These are phyloP conservation scores for Gliomastix tumulicola DNA, from an alignment of 2,329 filamentous ascomycete genomes.

Conservation along the genomic window DNA sequence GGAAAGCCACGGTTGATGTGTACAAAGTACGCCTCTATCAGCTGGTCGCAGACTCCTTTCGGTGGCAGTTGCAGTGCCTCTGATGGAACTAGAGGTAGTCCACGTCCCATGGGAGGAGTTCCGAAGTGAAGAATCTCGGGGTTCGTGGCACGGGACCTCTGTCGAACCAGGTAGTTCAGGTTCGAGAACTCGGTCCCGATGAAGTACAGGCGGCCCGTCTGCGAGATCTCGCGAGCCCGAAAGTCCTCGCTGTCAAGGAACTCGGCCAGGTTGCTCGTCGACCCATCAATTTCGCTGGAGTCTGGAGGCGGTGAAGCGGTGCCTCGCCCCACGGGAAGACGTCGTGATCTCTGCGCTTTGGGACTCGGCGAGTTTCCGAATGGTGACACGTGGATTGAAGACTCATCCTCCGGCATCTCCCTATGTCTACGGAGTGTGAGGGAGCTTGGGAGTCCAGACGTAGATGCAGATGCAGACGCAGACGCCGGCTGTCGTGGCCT, in stretches of 20 bases:
- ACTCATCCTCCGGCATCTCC: no score
- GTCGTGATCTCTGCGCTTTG: no score
- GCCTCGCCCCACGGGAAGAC: no score
- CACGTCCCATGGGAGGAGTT: no score
- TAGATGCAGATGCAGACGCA: no score
- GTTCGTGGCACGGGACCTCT: slow-evolving; percentile 33
- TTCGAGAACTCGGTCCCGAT: slow-evolving; percentile 50
- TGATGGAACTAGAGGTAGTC: no score
- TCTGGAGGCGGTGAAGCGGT: no score
- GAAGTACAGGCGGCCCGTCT: slow-evolving; percentile 41
- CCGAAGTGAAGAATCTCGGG: slow-evolving; percentile 26
- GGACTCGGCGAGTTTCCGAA: no score
- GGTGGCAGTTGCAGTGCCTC: slow-evolving; percentile 42
- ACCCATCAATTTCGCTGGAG: slow-evolving; percentile 3
- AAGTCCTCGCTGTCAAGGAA: slow-evolving; percentile 41
- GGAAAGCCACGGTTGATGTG: slow-evolving; percentile 44
- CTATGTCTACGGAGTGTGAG: no score
- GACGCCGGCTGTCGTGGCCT: no score
- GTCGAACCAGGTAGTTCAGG: slow-evolving; percentile 45
- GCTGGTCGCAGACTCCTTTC: slow-evolving; percentile 37
- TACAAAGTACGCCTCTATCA: slow-evolving; percentile 42
- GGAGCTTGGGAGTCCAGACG: no score
- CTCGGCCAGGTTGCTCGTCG: slow-evolving; percentile 36
- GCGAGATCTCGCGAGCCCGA: slow-evolving; percentile 35
- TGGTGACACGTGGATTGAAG: no score